These are phyloP conservation scores for Metahyphopichia silvanorum DNA, from an alignment of 805 yeast genomes.

Conservation along the genomic window DNA sequence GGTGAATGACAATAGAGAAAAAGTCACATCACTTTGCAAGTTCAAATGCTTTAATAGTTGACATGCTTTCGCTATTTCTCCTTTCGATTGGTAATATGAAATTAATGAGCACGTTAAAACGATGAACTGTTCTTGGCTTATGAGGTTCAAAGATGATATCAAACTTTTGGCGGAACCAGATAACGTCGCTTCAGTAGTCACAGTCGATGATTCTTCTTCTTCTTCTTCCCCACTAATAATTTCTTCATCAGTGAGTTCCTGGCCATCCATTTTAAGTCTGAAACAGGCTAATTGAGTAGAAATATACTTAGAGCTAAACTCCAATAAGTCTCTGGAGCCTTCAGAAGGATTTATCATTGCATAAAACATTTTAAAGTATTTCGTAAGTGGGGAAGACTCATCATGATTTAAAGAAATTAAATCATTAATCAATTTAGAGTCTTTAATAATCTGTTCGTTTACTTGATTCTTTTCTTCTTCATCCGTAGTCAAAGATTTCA, in stretches of 20 bases:
- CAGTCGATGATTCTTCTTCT: conserved; percentile 6
- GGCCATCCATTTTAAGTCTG: conserved; percentile 19
- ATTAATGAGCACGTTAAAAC: conserved; percentile 25
- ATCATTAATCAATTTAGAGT: conserved; percentile 7
- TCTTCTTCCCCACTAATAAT: conserved; percentile 10
- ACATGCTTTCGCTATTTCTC: conserved; percentile 14
- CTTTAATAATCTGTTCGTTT: conserved; percentile 8
- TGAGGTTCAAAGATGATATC: conserved; percentile 27
- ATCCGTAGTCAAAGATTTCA: conserved; percentile 11
- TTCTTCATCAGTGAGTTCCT: conserved; percentile 30
- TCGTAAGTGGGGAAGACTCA: conserved; percentile 5
- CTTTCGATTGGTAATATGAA: conserved; percentile 15
- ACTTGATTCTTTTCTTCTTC: conserved; percentile 9
- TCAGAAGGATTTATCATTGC: conserved; percentile 18
- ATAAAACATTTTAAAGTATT: conserved; percentile 21
- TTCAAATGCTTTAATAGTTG: conserved; percentile 23
- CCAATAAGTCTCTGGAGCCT: conserved; percentile 15
- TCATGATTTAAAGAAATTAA: conserved; percentile 8
- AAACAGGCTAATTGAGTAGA: conserved; percentile 17
- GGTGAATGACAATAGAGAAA: conserved; percentile 32
- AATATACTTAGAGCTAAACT: conserved; percentile 14
- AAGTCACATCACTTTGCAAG: conserved; percentile 9
- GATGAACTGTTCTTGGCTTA: conserved; percentile 32
- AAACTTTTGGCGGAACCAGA: conserved; percentile 15
- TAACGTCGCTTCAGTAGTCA: background rate